Evolutionary conservation across 257 asterid genomes (phyloP).

Genomic region (Solanum piurae): DNA sequence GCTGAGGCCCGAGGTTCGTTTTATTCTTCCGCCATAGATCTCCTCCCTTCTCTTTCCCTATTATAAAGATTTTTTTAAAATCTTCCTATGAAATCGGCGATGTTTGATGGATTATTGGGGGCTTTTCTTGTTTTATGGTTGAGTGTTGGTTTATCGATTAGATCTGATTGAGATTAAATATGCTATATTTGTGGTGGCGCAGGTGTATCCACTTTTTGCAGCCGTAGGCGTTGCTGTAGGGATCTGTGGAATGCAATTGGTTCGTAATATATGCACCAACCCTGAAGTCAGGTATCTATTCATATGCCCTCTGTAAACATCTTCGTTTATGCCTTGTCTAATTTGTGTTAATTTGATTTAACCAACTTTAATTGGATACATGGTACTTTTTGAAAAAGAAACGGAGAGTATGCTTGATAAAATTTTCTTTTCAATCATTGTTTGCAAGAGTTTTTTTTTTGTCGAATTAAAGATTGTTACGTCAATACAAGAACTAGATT

Average conservation of each 20-base stretch:
- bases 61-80: too few species aligned
- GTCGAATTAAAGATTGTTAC: not conserved
- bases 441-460: not conserved
- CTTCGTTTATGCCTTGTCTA: not conserved
- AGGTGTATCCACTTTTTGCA: conserved; percentile 85
- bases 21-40: conserved; percentile 1
- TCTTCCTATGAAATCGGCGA: not conserved
- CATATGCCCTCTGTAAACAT: too few species aligned
- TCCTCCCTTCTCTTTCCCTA: not conserved
- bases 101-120: not conserved
- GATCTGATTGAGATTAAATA: conserved; percentile 20
- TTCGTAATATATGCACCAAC: conserved; percentile 60
- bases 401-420: not conserved
- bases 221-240: conserved; percentile 86
- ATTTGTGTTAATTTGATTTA: not conserved
- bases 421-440: not conserved
- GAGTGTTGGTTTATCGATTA: not conserved
- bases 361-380: not conserved
- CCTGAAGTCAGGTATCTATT: conserved; percentile 84
- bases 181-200: not conserved
- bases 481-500: not conserved
- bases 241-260: conserved; percentile 79
- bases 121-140: not conserved
- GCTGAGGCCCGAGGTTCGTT: conserved; percentile 77
- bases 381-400: not conserved